Evolutionary conservation across 192 early-diverging fungal species (phyloP).

Genomic region (Podila epicladia): DNA sequence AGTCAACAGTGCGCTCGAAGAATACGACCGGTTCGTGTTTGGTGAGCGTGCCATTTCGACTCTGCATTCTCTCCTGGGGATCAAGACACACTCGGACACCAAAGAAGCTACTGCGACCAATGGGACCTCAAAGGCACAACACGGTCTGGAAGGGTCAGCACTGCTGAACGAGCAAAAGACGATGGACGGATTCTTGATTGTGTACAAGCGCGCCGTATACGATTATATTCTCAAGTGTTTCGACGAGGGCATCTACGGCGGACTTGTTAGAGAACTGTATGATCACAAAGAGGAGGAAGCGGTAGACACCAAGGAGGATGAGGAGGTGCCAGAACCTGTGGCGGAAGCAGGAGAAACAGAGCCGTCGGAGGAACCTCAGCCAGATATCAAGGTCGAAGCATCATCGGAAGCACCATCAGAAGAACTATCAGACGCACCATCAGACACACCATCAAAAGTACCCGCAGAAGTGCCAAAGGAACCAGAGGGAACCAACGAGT

Average conservation of each 20-base stretch:
- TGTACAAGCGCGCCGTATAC: constrained; percentile 45
- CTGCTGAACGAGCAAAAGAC: constrained; percentile 40
- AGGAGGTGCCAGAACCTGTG: background rate
- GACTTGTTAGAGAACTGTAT: constrained; percentile 22
- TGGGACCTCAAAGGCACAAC: background rate
- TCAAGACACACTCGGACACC: background rate
- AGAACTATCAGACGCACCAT: too few species aligned
- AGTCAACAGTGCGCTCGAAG: constrained; percentile 27
- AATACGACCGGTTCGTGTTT: constrained; percentile 42
- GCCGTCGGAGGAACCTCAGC: background rate
- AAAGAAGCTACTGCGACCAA: background rate
- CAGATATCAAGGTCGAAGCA: background rate
- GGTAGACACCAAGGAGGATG: background rate
- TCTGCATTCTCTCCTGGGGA: background rate
- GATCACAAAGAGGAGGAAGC: background rate
- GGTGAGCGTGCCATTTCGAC: constrained; percentile 24
- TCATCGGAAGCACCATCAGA: background rate
- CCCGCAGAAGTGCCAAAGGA: background rate
- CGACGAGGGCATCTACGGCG: constrained; percentile 56
- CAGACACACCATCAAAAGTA: background rate
- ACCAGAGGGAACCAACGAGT: background rate
- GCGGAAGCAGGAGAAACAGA: background rate
- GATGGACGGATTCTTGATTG: constrained; percentile 43
- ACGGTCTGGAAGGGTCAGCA: constrained; percentile 29
- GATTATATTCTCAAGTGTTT: constrained; percentile 54